Base-by-base conservation (phyloP, 2,329 filamentous ascomycete genomes). In the Phaeophleospora eucalypticola region DNA sequence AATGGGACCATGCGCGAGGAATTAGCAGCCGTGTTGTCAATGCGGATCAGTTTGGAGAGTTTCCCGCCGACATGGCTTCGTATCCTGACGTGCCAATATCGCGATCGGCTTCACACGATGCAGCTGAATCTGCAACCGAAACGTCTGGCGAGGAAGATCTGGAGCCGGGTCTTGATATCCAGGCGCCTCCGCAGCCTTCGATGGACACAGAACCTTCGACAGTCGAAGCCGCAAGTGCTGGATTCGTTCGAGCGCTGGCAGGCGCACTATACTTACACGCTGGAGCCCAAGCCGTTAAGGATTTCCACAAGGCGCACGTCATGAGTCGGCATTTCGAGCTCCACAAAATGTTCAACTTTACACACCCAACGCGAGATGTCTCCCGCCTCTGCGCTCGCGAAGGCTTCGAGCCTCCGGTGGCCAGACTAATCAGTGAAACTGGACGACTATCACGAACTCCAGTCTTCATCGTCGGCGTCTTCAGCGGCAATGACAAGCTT, bases 391-490 rank as follows among this genome's bases (percentile, higher is more conserved):
- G 93, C 71, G 83, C 83, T 4, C 78, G 93, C 51, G 93, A 98
- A 73, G 84, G 86, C 54, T 97, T 97, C 68, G 87, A 94, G 58
- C 68, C 81, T 7, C 93, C 93, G 1, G 80, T 96, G 19, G 93
- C 93, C 14, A 82, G 90, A 47, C 79, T 98, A 44, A 79, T 95
- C 59, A 88, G 84, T 60, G 93, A 98, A 74, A 97, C 93, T 3
- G 93, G 93, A 65, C 82, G 93, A 48, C 68, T 79, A 58, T 93
- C 86, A 61, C 81, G 86, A 66, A 87, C 87, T 49, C 91, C 93
- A 14, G 93, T 98, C 14, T 97, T 85, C 63, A 83, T 96, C 21
- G 90, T 98, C 12, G 93, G 91, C 48, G 90, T 98, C 52, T 98
- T 86, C 73, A 94, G 87, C 57, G 93, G 91, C 42, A 76, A 78